Base-by-base conservation (phyloP, 306 rosid species). In the Rosa lucieae region DNA sequence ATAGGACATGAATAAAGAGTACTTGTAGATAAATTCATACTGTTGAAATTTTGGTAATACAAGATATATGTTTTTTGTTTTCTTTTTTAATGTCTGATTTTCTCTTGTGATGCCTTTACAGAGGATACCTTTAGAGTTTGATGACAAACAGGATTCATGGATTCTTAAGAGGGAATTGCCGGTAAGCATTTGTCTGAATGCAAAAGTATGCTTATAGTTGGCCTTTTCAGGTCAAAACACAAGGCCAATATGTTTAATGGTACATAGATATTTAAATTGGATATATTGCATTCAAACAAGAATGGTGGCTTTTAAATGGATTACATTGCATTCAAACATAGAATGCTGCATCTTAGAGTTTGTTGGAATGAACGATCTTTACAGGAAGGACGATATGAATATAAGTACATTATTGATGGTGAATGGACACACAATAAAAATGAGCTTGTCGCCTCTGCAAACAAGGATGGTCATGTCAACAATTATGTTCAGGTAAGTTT, bases 381-480 rank as follows among this genome's bases (percentile, higher is more conserved):
- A 82, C 88, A 96, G 99, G 98, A 93, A 88, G 99, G 99, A 79
- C 81, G n/a, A 52, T 96, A 91, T 1, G 99, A 96, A 88, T 96
- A 96, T 85, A 96, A 96, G 89, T 96, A 93, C 85, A 86, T 96
- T 32, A 81, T 93, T 76, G 91, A 96, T 82, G 99, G 98, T 61
- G 80, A 80, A 78, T 96, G 99, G 99, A 87, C 52, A 21, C 77
- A 79, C 88, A 93, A 87, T 48, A 72, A 78, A 21, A 3, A 79
- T 23, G 92, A 90, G 82, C 90, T 44, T 18, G 46, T 89, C 61
- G 82, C 91, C 75, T 81, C 86, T 74, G 89, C 90, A 84, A 89
- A 96, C 91, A 80, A 88, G 78, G 97, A 93, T 53, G 99, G 98
- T 78, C 93, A 96, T 76, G 89, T 91, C 82, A 96, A 93, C 84